These are phyloP conservation scores for Graphilbum ipis-grandicollis DNA, from an alignment of 2,329 filamentous ascomycete species.

Conservation along the genomic window DNA sequence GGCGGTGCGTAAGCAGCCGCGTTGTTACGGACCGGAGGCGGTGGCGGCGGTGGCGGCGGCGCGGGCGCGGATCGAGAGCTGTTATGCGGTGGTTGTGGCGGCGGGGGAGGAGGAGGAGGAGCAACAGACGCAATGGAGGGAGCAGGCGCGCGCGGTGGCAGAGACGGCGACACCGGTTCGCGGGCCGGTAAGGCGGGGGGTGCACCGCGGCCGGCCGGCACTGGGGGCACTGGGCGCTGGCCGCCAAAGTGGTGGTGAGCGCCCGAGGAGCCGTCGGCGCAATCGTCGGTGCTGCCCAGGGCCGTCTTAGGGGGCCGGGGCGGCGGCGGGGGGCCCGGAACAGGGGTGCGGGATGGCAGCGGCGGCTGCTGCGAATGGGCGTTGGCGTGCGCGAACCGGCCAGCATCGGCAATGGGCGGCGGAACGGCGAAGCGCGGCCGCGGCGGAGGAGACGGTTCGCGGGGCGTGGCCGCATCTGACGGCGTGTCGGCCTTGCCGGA, in stretches of 20 bases:
- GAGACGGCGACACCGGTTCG: slow-evolving; percentile 32
- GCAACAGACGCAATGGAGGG: too few species aligned
- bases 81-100: neutral
- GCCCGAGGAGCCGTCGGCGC: slow-evolving; percentile 42
- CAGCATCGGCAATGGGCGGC: slow-evolving; percentile 76
- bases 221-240: slow-evolving; percentile 51
- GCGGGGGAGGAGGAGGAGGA: too few species aligned
- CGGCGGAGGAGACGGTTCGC: slow-evolving; percentile 55
- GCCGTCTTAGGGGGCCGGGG: slow-evolving; percentile 54
- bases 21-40: slow-evolving; percentile 16
- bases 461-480: slow-evolving; percentile 38
- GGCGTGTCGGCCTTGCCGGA: slow-evolving; percentile 29
- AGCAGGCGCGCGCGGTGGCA: slow-evolving; percentile 27
- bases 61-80: too few species aligned
- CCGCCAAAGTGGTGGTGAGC: slow-evolving; percentile 65
- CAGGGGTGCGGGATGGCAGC: slow-evolving; percentile 28
- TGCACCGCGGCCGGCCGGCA: slow-evolving; percentile 50
- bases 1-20: slow-evolving; percentile 23
- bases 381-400: slow-evolving; percentile 61
- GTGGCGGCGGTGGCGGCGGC: slow-evolving; percentile 11
- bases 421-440: slow-evolving; percentile 65
- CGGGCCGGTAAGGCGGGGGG: slow-evolving; percentile 2
- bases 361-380: too few species aligned
- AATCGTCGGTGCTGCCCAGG: slow-evolving; percentile 42
- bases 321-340: slow-evolving; percentile 48